Evolutionary conservation across 1,284 basidiomycete species (phyloP), one percentile per base, ranked within the genome.

Genomic region (Cryptococcus neoformans): DNA sequence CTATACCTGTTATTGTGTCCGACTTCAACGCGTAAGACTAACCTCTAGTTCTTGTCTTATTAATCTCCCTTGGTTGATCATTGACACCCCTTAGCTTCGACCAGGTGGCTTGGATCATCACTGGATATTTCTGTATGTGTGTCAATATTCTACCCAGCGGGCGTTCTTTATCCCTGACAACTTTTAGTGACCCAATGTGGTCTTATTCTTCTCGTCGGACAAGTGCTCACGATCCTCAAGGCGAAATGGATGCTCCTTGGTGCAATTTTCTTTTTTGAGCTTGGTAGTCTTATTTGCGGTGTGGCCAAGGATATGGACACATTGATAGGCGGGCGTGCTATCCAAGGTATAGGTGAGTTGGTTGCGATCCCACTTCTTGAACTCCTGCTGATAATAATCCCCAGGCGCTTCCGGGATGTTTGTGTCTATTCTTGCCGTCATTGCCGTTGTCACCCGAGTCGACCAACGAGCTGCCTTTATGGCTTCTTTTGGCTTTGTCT

Each of bases 271-370:
- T 70, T 77, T 54, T 81, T 81, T 57, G 80, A 80, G 55, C 54
- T 79, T 37, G 82, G 83, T 10, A 79, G 77, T 8, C 70, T 82
- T 36, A 65, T 84, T 21, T 83, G 82, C 57, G 83, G 78, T n/a
- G 78, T 81, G 11, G 74, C 82, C 0, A 76, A 68, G 35, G 58
- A 54, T 37, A 72, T 75, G 62, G 55, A 63, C 37, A 65, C 80
- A 40, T 65, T 83, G 48, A 83, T 84, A 61, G 75, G 82, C 47
- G 81, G 80, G 1, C 74, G 83, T 44, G 81, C 81, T 0, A 67
- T 83, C 36, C 73, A 75, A 58, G 73, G 73, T 53, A 65, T 75
- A 17, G 73, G 73, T 56, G 59, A 60, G 39, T 64, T 46, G 51
- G 55, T 12, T 28, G 46, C 42, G 12, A 36, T 14, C 41, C 42